Evolutionary conservation across 2,329 filamentous ascomycete species (phyloP), one percentile per base, ranked within the genome.

Genomic region (Anthostomella pinea): DNA sequence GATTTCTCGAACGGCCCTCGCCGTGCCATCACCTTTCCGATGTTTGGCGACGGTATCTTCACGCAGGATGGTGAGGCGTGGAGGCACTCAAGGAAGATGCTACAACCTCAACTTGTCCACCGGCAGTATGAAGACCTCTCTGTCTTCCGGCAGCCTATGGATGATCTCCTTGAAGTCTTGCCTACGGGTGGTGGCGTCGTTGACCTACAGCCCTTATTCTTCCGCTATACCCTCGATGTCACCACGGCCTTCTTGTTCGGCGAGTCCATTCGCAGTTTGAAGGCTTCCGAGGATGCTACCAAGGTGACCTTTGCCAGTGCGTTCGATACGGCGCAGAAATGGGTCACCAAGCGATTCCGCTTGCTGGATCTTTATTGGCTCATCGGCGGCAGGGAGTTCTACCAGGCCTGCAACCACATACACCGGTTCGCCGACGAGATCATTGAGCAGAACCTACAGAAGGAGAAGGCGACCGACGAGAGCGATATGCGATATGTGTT

Each of bases 1-100:
- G 51, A 54, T 23, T 54, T 45, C 46, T 51, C 49, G 8, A 36
- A 52, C 18, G 48, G 49, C 8, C 51, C 48, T 15, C 42, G 49
- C 14, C 47, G 51, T n/a, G 43, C 41, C 10, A 50, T 54, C 26
- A 48, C 50, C n/a, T 51, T 51, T 37, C 61, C 61, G 1, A 43
- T 63, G 32, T 48, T 64, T 7, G 62, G 62, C 0, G 52, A 59
- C 30, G 60, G 62, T 16, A 59, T 65, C 39, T 64, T 65, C 41
- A 58, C 62, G 3, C 54, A 60, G 19, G 53, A 60, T 11, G 59
- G 58, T 7, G 45, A 53, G 13, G 49, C 48, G 7, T 65, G 60
- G 61, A 61, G 57, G 30, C 52, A 56, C 16, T 63, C 58, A 0
- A 51, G 62, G 2, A 52, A 57, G 10, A 53, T 63, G 6, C 48